Evolutionary conservation across 352 stramenopile species (phyloP).

Genomic region (Phytophthora constricta): DNA sequence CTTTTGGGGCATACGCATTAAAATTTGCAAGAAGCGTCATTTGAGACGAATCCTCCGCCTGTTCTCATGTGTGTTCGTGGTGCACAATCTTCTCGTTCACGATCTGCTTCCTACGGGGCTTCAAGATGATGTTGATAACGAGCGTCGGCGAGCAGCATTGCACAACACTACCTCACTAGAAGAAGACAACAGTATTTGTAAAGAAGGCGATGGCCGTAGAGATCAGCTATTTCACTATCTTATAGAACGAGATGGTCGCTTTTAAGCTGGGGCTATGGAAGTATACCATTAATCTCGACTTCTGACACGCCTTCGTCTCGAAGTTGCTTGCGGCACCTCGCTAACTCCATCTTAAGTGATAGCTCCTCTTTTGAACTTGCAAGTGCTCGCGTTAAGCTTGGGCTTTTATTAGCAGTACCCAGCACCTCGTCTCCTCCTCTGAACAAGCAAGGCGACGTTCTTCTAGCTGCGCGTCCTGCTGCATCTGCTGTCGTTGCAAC

Average conservation of each 20-base stretch:
- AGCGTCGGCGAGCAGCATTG: neutral
- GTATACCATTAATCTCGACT: slow-evolving; percentile 20
- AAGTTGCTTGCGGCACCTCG: slow-evolving; percentile 17
- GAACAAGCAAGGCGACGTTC: slow-evolving; percentile 3
- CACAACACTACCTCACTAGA: too few relatives aligned
- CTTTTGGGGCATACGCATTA: slow-evolving; percentile 28
- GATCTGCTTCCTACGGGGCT: slow-evolving; percentile 22
- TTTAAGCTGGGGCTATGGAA: slow-evolving; percentile 10
- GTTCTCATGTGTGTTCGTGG: slow-evolving; percentile 12
- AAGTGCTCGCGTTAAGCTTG: slow-evolving; percentile 3
- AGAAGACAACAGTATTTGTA: neutral
- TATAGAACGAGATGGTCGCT: slow-evolving; percentile 21
- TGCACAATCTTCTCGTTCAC: slow-evolving; percentile 34
- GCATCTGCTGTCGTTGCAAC: too few relatives aligned
- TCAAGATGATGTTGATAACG: slow-evolving; percentile 17
- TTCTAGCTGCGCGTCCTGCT: too few relatives aligned
- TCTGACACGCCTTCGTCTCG: slow-evolving; percentile 22
- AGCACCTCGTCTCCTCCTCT: slow-evolving; percentile 11
- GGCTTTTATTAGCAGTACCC: slow-evolving; percentile 10
- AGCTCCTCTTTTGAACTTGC: slow-evolving; percentile 11
- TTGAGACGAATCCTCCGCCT: slow-evolving; percentile 11
- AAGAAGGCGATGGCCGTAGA: neutral
- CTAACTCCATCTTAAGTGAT: slow-evolving; percentile 14
- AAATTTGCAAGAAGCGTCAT: neutral
- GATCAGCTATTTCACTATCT: slow-evolving; percentile 24